Conservation (phyloP, 768 basidiomycete species). For the Xanthoconium stramineum region DNA sequence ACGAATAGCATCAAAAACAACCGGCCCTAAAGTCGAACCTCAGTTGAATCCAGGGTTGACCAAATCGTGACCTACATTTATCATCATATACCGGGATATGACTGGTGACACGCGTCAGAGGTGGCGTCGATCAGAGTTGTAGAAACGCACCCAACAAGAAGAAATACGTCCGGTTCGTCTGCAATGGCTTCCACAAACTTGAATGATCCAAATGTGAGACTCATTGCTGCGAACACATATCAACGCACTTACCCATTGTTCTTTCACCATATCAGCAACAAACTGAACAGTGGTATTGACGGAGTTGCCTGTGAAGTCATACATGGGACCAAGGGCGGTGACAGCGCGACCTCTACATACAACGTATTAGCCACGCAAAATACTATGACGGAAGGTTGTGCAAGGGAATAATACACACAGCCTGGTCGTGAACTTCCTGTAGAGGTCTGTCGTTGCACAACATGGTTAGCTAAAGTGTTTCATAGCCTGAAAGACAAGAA, state of each 20-base stretch:
- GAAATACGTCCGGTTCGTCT: constrained; percentile 81
- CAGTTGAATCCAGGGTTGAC: not conserved
- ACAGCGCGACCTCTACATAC: constrained; percentile 54
- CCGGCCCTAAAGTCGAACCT: constrained; percentile 48
- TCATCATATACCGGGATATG: constrained; percentile 81
- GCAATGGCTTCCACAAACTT: constrained; percentile 77
- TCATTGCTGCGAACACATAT: not conserved
- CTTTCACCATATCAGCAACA: constrained; percentile 74
- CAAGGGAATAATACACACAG: constrained; percentile 43
- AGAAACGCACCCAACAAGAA: constrained; percentile 57
- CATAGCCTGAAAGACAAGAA: not conserved
- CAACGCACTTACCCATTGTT: constrained; percentile 57
- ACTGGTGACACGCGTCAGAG: constrained; percentile 33
- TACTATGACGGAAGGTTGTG: not conserved
- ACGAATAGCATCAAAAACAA: constrained; percentile 72
- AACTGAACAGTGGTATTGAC: constrained; percentile 71
- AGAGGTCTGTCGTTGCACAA: constrained; percentile 47
- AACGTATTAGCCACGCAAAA: not conserved
- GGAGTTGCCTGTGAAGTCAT: constrained; percentile 70
- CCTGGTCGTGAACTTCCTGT: constrained; percentile 67
- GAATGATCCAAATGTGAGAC: not conserved
- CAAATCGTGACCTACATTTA: constrained; percentile 46
- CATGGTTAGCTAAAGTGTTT: constrained; percentile 28
- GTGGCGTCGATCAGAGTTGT: not conserved
- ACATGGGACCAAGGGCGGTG: constrained; percentile 79